Evolutionary conservation across 1,284 basidiomycete genomes (phyloP), one percentile per base, ranked within the genome.

Genomic region (Coriolopsis trogii): DNA sequence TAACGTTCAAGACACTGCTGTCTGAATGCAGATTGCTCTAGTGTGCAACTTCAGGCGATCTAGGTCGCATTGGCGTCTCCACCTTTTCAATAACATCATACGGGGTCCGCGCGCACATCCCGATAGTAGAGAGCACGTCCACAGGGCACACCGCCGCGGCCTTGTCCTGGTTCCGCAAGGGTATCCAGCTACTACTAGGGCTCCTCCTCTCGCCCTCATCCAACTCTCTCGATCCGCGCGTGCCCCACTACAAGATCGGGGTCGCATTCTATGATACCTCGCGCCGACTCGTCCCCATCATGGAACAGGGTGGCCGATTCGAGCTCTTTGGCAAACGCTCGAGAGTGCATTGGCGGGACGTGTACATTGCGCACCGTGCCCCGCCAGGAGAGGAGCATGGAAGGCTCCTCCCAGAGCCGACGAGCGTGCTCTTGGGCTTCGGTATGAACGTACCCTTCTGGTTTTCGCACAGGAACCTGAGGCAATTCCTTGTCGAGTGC

Each of bases 271-370:
- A 15, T 10, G 31, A n/a, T 20, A 25, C 21, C 8, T 40, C 21
- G 3, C 47, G 42, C 7, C 40, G 47, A 2, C 40, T 49, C 25
- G 33, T 49, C 40, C 23, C 30, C 18, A 31, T 49, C 40, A 24
- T 29, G 31, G 24, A 33, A 16, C 23, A 13, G 24, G 29, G 20
- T 13, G 23, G 26, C 46, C 8, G 23, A 5, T 16, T 34, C 23
- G 15, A 10, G 7, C 23, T 31, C 13, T 25, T 7, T 31, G 31
- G 21, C 47, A 16, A 41, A 33, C 7, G 31, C 41, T n/a, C 16
- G 15, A 41, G 40, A 4, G 24, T 37, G 15, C 23, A 23, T 16
- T 49, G 47, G 47, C 30, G 31, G 18, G 39, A 49, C 40, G 16
- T 49, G 23, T 49, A 42, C 40, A 30, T 49, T 20, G 47, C 40